A percentile compares a stretch with the other conserved stretches of the same genome.
Evolutionary conservation across 2,329 filamentous ascomycete species (phyloP).

Genomic region (Stemphylium beticola): DNA sequence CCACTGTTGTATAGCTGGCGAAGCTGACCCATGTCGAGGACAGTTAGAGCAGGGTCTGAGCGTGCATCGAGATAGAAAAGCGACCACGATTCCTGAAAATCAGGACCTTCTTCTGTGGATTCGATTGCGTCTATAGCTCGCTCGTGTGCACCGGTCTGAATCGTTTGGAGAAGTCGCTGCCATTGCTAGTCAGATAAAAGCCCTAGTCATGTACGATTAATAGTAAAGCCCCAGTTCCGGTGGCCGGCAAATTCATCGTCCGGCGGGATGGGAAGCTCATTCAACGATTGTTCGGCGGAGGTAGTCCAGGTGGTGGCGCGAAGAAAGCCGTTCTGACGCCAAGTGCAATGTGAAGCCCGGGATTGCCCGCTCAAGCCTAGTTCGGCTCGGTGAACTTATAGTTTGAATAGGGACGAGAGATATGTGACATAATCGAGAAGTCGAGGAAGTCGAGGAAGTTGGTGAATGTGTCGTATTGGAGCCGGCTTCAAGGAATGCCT

Average conservation of each 20-base stretch:
- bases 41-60: constrained; percentile 13
- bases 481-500: no score
- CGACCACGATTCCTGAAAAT: constrained; percentile 11
- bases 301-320: background rate
- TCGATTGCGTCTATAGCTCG: background rate
- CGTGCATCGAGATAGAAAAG: constrained; percentile 24
- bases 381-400: no score
- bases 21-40: constrained; percentile 19
- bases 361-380: no score
- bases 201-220: constrained; percentile 22
- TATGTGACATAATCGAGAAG: no score
- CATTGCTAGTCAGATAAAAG: constrained; percentile 20
- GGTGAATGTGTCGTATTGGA: no score
- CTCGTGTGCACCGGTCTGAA: constrained; percentile 6
- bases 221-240: constrained; percentile 23
- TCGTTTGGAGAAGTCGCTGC: constrained; percentile 18
- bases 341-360: background rate
- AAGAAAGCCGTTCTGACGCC: background rate
- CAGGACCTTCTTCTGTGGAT: constrained; percentile 7
- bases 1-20: constrained; percentile 16
- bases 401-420: no score
- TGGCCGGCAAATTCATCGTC: background rate
- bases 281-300: background rate
- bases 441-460: no score
- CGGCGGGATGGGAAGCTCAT: background rate